Evolutionary conservation across 176 grass and related monocot genomes (phyloP).

Genomic region (Oryza australiensis): DNA sequence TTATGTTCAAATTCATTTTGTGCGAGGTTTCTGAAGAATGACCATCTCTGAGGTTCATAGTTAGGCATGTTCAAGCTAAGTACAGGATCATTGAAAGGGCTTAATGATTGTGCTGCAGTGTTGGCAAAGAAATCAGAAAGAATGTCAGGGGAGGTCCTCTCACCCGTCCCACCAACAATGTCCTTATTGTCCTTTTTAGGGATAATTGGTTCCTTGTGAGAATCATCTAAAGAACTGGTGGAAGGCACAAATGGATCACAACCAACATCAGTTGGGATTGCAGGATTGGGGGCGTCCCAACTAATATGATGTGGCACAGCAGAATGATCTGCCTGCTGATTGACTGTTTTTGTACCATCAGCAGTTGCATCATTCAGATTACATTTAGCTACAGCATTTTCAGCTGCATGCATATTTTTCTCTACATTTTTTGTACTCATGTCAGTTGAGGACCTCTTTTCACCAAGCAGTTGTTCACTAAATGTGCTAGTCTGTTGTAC

Average conservation of each 20-base stretch:
- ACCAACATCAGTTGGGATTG: conserved; percentile 32
- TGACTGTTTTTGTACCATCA: conserved; percentile 40
- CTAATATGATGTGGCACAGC: conserved; percentile 46
- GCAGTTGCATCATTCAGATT: conserved; percentile 41
- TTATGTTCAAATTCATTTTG: conserved; percentile 72
- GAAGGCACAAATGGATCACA: conserved; percentile 33
- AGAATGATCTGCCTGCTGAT: conserved; percentile 33
- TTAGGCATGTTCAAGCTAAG: conserved; percentile 83
- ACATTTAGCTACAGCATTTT: conserved; percentile 44
- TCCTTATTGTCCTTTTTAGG: conserved; percentile 48
- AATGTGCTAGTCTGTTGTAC: conserved; percentile 33
- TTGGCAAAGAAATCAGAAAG: conserved; percentile 93
- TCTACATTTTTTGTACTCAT: conserved; percentile 28
- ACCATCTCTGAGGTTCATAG: conserved; percentile 85
- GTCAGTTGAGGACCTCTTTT: conserved; percentile 52
- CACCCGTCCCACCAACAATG: conserved; percentile 60
- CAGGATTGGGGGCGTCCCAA: conserved; percentile 37
- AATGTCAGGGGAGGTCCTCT: conserved; percentile 68
- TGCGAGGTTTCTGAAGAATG: conserved; percentile 95
- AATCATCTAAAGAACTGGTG: conserved; percentile 31
- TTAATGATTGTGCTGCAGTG: conserved; percentile 64
- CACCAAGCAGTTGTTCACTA: conserved; percentile 40
- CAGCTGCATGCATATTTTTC: conserved; percentile 34
- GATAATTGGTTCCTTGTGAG: conserved; percentile 48
- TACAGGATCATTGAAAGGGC: conserved; percentile 69